phyloP scores from a whole-genome alignment of 1,284 basidiomycete genomes.

The Abortiporus biennis region DNA sequence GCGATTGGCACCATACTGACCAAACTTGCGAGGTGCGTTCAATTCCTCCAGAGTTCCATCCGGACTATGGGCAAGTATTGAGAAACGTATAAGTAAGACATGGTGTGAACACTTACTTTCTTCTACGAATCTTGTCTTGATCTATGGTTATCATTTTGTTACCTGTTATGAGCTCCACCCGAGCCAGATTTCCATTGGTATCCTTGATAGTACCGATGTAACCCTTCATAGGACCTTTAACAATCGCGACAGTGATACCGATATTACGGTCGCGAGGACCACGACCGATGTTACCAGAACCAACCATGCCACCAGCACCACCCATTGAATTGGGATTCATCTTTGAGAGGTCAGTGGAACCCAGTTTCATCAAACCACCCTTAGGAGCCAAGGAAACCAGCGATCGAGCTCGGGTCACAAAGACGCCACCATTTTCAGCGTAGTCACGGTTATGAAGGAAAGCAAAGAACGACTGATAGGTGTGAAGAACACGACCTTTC shows the following conservation, averaged over 20 bases:
- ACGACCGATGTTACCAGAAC: conserved; percentile 65
- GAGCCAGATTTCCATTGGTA: conserved; percentile 81
- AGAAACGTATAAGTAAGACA: too few relatives aligned
- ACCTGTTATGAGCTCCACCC: conserved; percentile 89
- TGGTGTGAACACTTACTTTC: conserved; percentile 52
- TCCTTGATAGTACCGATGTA: conserved; percentile 94
- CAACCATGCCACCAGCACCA: conserved; percentile 71
- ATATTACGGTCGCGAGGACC: conserved; percentile 80
- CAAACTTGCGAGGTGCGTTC: conserved; percentile 34
- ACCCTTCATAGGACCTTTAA: conserved; percentile 90
- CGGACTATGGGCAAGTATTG: conserved; percentile 43
- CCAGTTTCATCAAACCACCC: conserved; percentile 58
- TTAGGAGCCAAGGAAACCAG: conserved; percentile 85
- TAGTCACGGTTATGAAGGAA: conserved; percentile 94
- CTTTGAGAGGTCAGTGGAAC: conserved; percentile 81
- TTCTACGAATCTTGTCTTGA: conserved; percentile 73
- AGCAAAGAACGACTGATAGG: conserved; percentile 91
- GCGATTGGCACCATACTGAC: conserved; percentile 15
- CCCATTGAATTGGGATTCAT: conserved; percentile 84
- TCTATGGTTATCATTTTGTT: conserved; percentile 89
- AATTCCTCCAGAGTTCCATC: conserved; percentile 31
- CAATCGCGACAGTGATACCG: conserved; percentile 75
- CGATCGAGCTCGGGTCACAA: conserved; percentile 79
- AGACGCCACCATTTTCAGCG: conserved; percentile 89
- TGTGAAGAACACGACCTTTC: conserved; percentile 93